A percentile compares a stretch with the other conserved stretches of the same genome.
phyloP scores from a whole-genome alignment of 2,329 filamentous ascomycete species.

The Beauveria brongniartii region DNA sequence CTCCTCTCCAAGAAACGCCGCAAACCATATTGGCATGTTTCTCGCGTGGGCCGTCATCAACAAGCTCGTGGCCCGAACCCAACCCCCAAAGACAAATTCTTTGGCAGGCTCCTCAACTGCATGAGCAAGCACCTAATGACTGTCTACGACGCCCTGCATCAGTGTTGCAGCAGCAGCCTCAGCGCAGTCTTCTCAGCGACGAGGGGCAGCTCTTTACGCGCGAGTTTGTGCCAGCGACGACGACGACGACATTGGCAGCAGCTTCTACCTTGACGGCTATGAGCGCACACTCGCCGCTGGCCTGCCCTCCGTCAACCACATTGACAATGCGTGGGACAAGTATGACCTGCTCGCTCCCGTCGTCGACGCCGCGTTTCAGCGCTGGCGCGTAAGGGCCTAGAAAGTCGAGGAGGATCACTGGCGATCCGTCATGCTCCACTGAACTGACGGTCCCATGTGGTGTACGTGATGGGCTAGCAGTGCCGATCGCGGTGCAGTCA shows the following conservation, averaged over 20 bases:
- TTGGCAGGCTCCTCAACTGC: not conserved
- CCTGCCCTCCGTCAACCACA: not conserved
- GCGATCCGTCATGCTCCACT: too few species aligned
- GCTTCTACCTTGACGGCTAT: not conserved
- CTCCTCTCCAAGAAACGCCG: not conserved
- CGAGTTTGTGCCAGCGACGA: not conserved
- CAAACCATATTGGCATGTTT: constrained; percentile 1
- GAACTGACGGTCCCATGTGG: too few species aligned
- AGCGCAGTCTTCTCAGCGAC: not conserved
- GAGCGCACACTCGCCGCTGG: not conserved
- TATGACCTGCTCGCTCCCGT: not conserved
- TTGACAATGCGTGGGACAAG: not conserved
- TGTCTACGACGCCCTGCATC: not conserved
- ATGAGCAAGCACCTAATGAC: not conserved
- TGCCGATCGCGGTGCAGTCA: not conserved
- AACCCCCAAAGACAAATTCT: not conserved
- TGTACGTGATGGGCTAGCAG: too few species aligned
- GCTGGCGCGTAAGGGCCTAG: not conserved
- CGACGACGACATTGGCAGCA: not conserved
- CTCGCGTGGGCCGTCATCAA: not conserved
- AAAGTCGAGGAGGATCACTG: too few species aligned
- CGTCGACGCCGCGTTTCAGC: not conserved
- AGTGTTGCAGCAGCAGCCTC: not conserved
- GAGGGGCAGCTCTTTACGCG: not conserved
- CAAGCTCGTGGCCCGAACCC: not conserved